Evolutionary conservation across 2,329 filamentous ascomycete species (phyloP).

Genomic region (Catunica adiposa): DNA sequence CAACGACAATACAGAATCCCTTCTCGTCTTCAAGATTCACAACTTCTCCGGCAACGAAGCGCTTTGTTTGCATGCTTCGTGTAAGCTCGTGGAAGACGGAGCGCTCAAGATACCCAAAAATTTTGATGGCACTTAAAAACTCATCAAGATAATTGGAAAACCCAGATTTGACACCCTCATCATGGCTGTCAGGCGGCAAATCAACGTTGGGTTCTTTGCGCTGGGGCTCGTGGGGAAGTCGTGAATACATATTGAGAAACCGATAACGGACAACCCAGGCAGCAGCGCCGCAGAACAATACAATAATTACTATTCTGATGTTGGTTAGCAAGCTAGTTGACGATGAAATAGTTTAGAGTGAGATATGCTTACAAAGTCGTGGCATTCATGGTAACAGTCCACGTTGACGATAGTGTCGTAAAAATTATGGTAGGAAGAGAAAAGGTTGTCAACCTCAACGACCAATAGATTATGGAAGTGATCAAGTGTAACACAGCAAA

Average conservation of each 20-base stretch:
- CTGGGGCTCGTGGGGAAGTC: constrained; percentile 83
- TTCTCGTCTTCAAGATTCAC: constrained; percentile 93
- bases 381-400: constrained; percentile 97
- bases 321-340: constrained; percentile 12
- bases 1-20: constrained; percentile 92
- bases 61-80: constrained; percentile 92
- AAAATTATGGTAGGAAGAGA: constrained; percentile 82
- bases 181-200: constrained; percentile 82
- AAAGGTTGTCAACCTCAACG: constrained; percentile 71
- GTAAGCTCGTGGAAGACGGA: constrained; percentile 97
- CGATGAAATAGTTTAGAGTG: background rate
- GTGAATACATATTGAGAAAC: constrained; percentile 92
- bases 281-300: constrained; percentile 62
- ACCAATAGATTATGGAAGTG: constrained; percentile 54
- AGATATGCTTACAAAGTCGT: constrained; percentile 59
- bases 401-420: constrained; percentile 72
- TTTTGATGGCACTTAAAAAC: constrained; percentile 95
- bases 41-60: constrained; percentile 90
- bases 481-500: constrained; percentile 37
- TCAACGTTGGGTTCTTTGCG: constrained; percentile 92
- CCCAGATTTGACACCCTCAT: constrained; percentile 76
- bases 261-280: constrained; percentile 93
- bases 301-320: constrained; percentile 54
- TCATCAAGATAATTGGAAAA: constrained; percentile 95
- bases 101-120: constrained; percentile 91